Base-by-base conservation (phyloP, 345 rosid species). In the Carallia pectinifolia region DNA sequence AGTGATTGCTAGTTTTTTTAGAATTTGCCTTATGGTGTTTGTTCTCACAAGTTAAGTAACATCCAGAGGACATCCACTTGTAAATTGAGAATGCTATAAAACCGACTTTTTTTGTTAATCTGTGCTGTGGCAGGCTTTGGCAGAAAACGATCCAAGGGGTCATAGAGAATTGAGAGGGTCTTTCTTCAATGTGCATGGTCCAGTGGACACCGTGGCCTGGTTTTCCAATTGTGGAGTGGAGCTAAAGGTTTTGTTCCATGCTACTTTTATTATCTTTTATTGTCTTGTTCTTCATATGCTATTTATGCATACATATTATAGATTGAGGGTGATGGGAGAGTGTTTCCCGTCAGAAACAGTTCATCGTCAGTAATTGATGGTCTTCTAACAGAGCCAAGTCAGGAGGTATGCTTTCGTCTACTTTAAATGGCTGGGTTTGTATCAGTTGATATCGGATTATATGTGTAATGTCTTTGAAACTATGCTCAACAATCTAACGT, bases 241-340 rank as follows among this genome's bases (percentile, higher is more conserved):
- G 39, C 77, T 93, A 62, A 93, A 93, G 97, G 98, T 93, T 71
- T 71, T 74, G 30, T 58, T 64, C 15, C 23, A 33, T 4, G 65
- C 64, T 67, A 19, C 54, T 10, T 61, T 8, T 12, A 17, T 48
- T 71, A 12, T 38, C 5, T 61, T 65, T 48, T 30, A 64, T 71
- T 27, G 62, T 23, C 23, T 23, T 23, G 23, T 23, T 23, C 62
- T 59, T 63, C 34, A 7, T 55, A 36, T 27, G 19, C 62, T 13
- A 62, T 64, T 84, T 70, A 79, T 67, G 39, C 48, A 69, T 37
- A 53, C 55, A 30, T 71, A 50, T 19, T 62, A 30, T 72, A 91
- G 98, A 76, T 77, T 34, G 98, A 93, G 88, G 91, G 79, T 2
- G 98, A 93, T 62, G 98, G 98, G 74, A 87, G 98, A 79, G 97